Evolutionary conservation across 2,329 filamentous ascomycete species (phyloP).

Genomic region (Zymoseptoria passerinii): DNA sequence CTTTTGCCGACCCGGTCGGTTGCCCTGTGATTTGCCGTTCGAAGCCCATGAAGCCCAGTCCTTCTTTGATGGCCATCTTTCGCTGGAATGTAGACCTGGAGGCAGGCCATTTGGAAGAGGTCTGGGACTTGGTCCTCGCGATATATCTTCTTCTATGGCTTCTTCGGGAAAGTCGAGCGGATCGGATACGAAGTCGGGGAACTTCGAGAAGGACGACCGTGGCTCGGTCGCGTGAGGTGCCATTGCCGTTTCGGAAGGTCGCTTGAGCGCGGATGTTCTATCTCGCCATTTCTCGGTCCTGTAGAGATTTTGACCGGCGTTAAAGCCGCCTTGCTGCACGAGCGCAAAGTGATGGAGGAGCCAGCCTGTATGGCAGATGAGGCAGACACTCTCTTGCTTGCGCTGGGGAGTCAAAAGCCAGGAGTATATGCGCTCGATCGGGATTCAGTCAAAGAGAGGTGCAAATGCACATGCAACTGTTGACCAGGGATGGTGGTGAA

Average conservation of each 20-base stretch:
- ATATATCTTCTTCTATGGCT: conserved; percentile 14
- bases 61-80: conserved; percentile 53
- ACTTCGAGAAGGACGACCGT: conserved; percentile 11
- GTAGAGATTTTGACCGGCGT: not conserved
- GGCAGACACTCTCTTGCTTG: not conserved
- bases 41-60: conserved; percentile 35
- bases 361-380: not conserved
- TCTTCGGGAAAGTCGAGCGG: conserved; percentile 36
- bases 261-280: not conserved
- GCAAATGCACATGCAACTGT: not conserved
- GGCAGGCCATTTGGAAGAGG: conserved; percentile 28
- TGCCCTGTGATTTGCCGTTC: conserved; percentile 31
- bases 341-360: not conserved
- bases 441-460: not conserved
- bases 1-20: conserved; percentile 64
- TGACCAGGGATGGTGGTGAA: not conserved
- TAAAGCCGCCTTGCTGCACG: not conserved
- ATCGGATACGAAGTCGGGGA: conserved; percentile 4
- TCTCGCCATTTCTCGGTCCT: not conserved
- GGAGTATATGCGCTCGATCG: not conserved
- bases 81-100: conserved; percentile 33
- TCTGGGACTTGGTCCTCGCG: conserved; percentile 22
- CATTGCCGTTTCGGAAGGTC: not conserved
- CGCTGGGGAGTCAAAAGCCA: not conserved
- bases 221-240: not conserved